Evolutionary conservation across 176 grass and related monocot genomes (phyloP), one percentile per base, ranked within the genome.

Genomic region (Musa acuminata): DNA sequence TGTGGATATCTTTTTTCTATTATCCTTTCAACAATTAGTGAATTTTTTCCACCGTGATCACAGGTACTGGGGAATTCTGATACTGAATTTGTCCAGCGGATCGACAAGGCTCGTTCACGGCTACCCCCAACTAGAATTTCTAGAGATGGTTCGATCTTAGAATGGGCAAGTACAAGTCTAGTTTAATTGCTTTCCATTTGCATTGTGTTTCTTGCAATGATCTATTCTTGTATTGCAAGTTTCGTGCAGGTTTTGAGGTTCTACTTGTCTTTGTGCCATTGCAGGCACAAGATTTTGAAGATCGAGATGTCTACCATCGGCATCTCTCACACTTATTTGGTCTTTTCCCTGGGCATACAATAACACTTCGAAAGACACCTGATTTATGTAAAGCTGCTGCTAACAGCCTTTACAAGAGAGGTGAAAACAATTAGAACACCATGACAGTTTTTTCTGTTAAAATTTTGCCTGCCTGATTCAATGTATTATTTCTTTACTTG

Each of bases 401-500:
- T 25, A 96, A 87, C 72, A 96, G 78, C 72, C 92, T 96, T 78
- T 76, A 84, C 69, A 96, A 96, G 87, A 89, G 92, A 96, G 92
- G 92, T 96, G 60, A 77, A 73, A 1, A 53, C 35, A 71, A 49
- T 50, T 62, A 13, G 11, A 68, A 52, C 21, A 17, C 35, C 35
- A 43, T 6, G 4, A 43, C 35, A 43, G 35, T 5, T 43, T 43
- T 6, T 43, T 43, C 35, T 43, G 35, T 43, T 43, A 4, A 43
- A 43, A 6, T 43, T 43, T 43, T 43, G 35, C 35, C 35, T 43
- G 35, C 35, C 35, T 5, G 35, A 43, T 5, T 5, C 3, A 43
- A 43, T 43, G 35, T 5, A 43, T 43, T 43, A 43, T 43, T 43
- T 43, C 35, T 43, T 43, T 6, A 6, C 35, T 43, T 43, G 4